These are phyloP conservation scores for Stentor coeruleus DNA, from an alignment of 73 alveolate genomes.

Conservation along the genomic window DNA sequence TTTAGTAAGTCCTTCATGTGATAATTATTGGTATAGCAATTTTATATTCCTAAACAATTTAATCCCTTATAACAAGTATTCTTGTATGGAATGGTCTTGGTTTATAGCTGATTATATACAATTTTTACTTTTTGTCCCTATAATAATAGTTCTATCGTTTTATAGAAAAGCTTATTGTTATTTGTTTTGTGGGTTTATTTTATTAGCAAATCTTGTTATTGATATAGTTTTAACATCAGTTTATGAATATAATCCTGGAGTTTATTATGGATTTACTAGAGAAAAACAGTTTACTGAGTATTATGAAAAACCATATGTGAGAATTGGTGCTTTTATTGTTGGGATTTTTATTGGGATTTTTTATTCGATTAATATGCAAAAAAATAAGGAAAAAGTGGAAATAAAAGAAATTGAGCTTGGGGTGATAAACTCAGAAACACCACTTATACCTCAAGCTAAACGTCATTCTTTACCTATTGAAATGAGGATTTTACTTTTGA, in stretches of 20 bases:
- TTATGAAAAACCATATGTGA: not conserved
- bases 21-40: constrained; percentile 33
- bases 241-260: not conserved
- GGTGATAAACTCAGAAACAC: not conserved
- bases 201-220: not conserved
- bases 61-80: constrained; percentile 3
- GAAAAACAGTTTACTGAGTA: not conserved
- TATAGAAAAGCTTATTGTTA: not conserved
- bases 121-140: constrained; percentile 32
- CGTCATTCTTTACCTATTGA: too few relatives aligned
- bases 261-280: not conserved
- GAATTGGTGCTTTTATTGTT: not conserved
- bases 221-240: not conserved
- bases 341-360: not conserved
- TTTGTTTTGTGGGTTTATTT: not conserved
- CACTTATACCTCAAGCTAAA: not conserved
- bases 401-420: not conserved
- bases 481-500: not conserved
- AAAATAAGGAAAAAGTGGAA: not conserved
- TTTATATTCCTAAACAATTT: constrained; percentile 19
- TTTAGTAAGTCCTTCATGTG: not conserved
- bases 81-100: constrained; percentile 44
- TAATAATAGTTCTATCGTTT: not conserved
- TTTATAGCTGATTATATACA: constrained; percentile 39
- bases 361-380: not conserved